These are phyloP conservation scores for Ophiostoma sp. DNA, from an alignment of 2,329 filamentous ascomycete genomes.

Conservation along the genomic window DNA sequence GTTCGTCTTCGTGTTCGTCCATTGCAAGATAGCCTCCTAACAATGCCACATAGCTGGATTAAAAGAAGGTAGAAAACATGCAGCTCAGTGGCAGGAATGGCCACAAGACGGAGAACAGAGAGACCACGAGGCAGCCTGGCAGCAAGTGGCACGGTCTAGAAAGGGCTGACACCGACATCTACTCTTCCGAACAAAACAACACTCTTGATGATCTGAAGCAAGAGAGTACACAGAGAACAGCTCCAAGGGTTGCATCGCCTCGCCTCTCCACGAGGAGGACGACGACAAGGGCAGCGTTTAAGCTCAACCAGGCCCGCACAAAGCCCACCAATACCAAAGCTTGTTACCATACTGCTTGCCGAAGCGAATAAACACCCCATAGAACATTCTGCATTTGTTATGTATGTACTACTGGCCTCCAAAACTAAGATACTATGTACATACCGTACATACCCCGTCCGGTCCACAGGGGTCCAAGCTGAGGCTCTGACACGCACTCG, in stretches of 20 bases:
- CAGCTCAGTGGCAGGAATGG: neutral
- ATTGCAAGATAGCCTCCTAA: neutral
- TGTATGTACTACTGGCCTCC: neutral
- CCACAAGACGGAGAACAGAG: neutral
- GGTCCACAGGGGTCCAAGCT: constrained; percentile 20
- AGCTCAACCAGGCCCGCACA: neutral
- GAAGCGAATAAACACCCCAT: neutral
- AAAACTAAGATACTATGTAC: neutral
- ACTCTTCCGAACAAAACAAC: no score
- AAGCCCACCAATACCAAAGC: neutral
- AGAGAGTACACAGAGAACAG: neutral
- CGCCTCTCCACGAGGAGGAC: constrained; percentile 4
- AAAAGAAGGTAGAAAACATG: neutral
- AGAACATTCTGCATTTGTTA: neutral
- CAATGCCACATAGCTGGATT: no score
- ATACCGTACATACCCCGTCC: neutral
- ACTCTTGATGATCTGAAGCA: no score
- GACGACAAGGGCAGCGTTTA: constrained; percentile 8
- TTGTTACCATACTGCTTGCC: neutral
- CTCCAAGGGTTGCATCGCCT: neutral
- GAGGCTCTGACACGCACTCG: constrained; percentile 28
- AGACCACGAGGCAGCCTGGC: neutral
- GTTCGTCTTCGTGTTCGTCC: neutral
- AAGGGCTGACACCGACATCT: neutral
- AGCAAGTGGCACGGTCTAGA: constrained; percentile 2